phyloP scores from a whole-genome alignment of 2,329 filamentous ascomycete genomes.

The Magnaporthiopsis rhizophila region DNA sequence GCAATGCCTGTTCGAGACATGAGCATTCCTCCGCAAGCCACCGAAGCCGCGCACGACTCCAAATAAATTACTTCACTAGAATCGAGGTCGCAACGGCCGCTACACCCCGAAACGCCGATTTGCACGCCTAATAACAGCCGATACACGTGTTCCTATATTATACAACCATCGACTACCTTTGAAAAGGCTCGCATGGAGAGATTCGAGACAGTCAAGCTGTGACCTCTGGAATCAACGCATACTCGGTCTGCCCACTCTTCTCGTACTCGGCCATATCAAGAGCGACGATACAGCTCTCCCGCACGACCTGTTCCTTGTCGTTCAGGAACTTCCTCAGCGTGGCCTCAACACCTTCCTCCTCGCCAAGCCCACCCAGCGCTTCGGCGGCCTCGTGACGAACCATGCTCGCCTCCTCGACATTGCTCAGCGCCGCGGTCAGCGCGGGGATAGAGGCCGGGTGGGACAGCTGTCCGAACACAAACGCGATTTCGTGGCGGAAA shows the following conservation, averaged over 20 bases:
- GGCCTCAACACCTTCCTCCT: constrained; percentile 88
- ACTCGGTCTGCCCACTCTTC: constrained; percentile 79
- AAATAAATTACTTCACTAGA: no score
- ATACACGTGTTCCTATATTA: not conserved
- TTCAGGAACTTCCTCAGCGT: constrained; percentile 74
- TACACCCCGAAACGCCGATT: not conserved
- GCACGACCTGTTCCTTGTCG: constrained; percentile 86
- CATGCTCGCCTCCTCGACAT: constrained; percentile 84
- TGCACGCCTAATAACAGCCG: not conserved
- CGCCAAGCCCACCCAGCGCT: constrained; percentile 86
- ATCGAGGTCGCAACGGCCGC: no score
- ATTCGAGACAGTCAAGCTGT: constrained; percentile 17
- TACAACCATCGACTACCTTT: not conserved
- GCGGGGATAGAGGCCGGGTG: constrained; percentile 96
- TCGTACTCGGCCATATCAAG: constrained; percentile 98
- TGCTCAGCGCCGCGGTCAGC: constrained; percentile 67
- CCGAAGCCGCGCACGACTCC: not conserved
- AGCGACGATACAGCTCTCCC: constrained; percentile 90
- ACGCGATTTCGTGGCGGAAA: constrained; percentile 96
- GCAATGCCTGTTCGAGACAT: not conserved
- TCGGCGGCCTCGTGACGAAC: constrained; percentile 96
- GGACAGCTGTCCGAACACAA: constrained; percentile 93
- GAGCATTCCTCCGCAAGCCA: not conserved
- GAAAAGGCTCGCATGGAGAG: not conserved
- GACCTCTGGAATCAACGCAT: constrained; percentile 75